Evolutionary conservation across 768 basidiomycete genomes (phyloP).

Genomic region (Artomyces pyxidatus): DNA sequence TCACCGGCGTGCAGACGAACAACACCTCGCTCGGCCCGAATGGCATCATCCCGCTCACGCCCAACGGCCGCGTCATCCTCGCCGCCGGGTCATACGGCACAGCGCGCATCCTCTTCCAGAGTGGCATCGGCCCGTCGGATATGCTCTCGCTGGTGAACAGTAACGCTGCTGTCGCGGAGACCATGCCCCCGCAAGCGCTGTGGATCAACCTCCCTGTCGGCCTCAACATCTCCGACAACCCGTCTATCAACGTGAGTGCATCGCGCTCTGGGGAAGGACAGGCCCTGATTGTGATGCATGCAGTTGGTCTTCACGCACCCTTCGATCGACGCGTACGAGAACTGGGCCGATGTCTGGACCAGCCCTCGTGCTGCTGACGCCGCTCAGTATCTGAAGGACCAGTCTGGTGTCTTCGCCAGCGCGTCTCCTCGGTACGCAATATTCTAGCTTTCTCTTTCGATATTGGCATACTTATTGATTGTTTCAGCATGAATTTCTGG

Average conservation of each 20-base stretch:
- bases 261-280: background rate
- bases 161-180: constrained; percentile 36
- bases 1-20: constrained; percentile 56
- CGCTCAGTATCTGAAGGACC: constrained; percentile 40
- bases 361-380: constrained; percentile 48
- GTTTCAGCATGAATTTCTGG: constrained; percentile 54
- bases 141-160: constrained; percentile 43
- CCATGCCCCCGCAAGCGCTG: constrained; percentile 38
- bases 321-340: constrained; percentile 54
- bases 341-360: constrained; percentile 52
- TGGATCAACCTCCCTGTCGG: constrained; percentile 59
- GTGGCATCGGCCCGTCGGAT: constrained; percentile 54
- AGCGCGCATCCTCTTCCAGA: constrained; percentile 48
- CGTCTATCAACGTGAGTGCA: constrained; percentile 46
- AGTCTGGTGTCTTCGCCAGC: constrained; percentile 48
- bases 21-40: constrained; percentile 47
- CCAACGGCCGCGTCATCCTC: constrained; percentile 53
- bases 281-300: background rate
- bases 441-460: background rate
- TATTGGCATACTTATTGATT: background rate
- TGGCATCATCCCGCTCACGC: constrained; percentile 45
- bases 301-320: constrained; percentile 60
- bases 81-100: constrained; percentile 51
- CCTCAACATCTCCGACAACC: constrained; percentile 49
- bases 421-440: constrained; percentile 42